phyloP scores from a whole-genome alignment of 164 flowering plant genomes.

The Warburgia ugandensis region DNA sequence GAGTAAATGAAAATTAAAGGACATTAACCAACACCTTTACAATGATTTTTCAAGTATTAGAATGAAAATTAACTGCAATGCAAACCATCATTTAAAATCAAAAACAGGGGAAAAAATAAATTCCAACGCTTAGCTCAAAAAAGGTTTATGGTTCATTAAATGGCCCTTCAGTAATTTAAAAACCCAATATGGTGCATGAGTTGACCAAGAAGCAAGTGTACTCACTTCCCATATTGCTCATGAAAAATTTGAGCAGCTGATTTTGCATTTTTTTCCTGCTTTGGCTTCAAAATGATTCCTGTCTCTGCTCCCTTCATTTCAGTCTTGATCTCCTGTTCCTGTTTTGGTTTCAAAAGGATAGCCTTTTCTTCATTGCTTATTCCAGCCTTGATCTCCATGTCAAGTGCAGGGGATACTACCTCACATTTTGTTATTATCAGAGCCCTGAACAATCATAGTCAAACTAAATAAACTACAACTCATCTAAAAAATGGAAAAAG shows the following conservation, averaged over 20 bases:
- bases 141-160: no score
- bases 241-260: slow-evolving; percentile 84
- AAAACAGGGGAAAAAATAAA: no score
- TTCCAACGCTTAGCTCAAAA: no score
- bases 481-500: neutral
- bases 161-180: no score
- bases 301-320: slow-evolving; percentile 26
- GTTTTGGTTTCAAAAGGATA: slow-evolving; percentile 61
- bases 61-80: no score
- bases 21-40: no score
- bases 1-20: no score
- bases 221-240: slow-evolving; percentile 75
- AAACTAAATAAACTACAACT: neutral
- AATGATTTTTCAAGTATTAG: no score
- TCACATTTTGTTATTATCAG: slow-evolving; percentile 51
- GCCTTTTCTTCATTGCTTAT: slow-evolving; percentile 16
- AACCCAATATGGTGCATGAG: no score
- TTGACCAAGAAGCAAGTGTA: no score
- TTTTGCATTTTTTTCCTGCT: slow-evolving; percentile 63
- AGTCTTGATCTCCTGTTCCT: slow-evolving; percentile 42
- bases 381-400: slow-evolving; percentile 45
- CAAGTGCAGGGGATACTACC: slow-evolving; percentile 74
- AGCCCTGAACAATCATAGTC: slow-evolving; percentile 15
- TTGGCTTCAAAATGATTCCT: slow-evolving; percentile 66
- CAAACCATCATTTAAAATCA: no score